Conservation (phyloP, 176 grass and related monocot genomes). For the Avena insularis region DNA sequence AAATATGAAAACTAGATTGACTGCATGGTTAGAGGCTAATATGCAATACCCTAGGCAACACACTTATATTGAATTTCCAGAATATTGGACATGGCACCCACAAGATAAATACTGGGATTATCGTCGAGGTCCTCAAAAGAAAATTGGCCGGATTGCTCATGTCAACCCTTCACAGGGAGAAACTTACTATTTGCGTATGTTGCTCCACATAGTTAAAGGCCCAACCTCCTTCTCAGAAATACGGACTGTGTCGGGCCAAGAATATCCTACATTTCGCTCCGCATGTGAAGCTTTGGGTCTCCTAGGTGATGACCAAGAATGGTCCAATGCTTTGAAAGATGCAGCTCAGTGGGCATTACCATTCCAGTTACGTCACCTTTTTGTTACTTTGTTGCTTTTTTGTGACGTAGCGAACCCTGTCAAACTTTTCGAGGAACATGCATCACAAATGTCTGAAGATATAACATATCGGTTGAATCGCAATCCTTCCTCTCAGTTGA, state of each 20-base stretch:
- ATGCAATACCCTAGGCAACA: neutral
- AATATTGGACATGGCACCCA: neutral
- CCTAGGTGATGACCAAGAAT: neutral
- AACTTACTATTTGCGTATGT: neutral
- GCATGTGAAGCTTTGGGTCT: conserved; percentile 12
- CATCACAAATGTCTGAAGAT: neutral
- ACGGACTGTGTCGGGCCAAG: neutral
- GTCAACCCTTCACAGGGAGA: neutral
- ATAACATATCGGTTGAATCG: neutral
- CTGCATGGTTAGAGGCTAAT: conserved; percentile 11
- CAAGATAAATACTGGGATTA: neutral
- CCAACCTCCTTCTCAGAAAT: neutral
- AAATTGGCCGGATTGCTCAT: neutral
- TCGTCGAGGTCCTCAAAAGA: neutral
- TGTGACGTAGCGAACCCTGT: neutral
- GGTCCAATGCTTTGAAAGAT: neutral
- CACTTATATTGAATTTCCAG: neutral
- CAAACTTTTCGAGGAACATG: neutral
- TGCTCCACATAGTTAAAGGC: neutral
- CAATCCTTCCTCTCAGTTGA: neutral
- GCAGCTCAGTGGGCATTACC: neutral
- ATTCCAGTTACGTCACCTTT: neutral
- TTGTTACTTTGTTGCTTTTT: neutral
- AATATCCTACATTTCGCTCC: neutral
- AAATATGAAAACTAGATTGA: neutral